These are phyloP conservation scores for Dryadomyces quercivorus DNA, from an alignment of 2,329 filamentous ascomycete genomes.

Conservation along the genomic window DNA sequence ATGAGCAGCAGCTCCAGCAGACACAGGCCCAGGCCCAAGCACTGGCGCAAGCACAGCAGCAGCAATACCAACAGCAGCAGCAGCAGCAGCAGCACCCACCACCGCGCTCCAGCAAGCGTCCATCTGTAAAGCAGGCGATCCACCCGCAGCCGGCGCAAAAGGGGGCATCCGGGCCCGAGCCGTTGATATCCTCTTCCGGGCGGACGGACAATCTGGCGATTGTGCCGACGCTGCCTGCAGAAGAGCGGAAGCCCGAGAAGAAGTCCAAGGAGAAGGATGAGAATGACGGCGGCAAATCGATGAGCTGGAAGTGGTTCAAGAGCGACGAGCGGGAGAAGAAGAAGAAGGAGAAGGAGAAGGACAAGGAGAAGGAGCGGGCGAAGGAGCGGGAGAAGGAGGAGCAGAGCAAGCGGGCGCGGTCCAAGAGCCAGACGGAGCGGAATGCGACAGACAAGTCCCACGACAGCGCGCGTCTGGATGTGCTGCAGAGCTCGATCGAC, in stretches of 20 bases:
- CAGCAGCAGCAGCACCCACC: constrained; percentile 16
- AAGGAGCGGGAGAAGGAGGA: constrained; percentile 47
- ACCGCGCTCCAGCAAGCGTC: constrained; percentile 19
- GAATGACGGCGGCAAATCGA: constrained; percentile 57
- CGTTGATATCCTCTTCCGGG: not conserved
- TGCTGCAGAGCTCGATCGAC: constrained; percentile 81
- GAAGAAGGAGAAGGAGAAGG: constrained; percentile 52
- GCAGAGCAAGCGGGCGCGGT: constrained; percentile 50
- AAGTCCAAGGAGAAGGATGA: constrained; percentile 61
- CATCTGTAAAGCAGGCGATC: constrained; percentile 7
- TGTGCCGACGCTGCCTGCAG: constrained; percentile 53
- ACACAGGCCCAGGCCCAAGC: not conserved
- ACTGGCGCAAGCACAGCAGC: not conserved
- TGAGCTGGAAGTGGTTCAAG: constrained; percentile 72
- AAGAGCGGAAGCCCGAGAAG: constrained; percentile 65
- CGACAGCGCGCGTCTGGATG: constrained; percentile 73
- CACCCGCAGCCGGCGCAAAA: not conserved
- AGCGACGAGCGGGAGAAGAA: constrained; percentile 67
- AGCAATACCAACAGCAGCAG: constrained; percentile 9
- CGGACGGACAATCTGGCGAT: not conserved
- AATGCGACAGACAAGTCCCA: constrained; percentile 40
- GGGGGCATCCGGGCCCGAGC: constrained; percentile 5
- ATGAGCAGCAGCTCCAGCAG: too few species aligned
- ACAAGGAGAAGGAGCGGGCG: constrained; percentile 51
- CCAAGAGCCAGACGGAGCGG: constrained; percentile 35